A percentile compares a stretch with the other conserved stretches of the same genome.
phyloP scores from a whole-genome alignment of 129 eudicot species.

The Flaveria ramosissima region DNA sequence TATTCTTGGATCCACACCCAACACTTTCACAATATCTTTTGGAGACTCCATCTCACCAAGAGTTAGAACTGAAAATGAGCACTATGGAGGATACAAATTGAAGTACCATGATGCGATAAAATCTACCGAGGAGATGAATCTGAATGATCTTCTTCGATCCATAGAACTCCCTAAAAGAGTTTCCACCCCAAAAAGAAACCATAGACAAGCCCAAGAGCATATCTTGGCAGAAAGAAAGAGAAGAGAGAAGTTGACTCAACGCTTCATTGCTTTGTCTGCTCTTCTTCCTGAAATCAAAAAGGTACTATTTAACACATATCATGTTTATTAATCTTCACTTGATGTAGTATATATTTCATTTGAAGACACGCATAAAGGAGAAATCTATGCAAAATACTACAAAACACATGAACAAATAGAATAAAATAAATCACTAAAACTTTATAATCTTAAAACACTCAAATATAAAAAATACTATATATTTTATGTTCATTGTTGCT shows the following conservation, averaged over 20 bases:
- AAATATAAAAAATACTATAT: too few relatives aligned
- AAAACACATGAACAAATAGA: too few relatives aligned
- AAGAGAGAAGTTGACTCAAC: slow-evolving; percentile 40
- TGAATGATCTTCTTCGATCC: slow-evolving; percentile 30
- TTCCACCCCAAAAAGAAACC: slow-evolving; percentile 27
- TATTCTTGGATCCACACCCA: slow-evolving; percentile 26
- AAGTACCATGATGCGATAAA: slow-evolving; percentile 10
- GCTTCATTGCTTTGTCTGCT: slow-evolving; percentile 32
- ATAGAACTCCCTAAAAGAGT: slow-evolving; percentile 26
- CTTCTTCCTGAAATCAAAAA: slow-evolving; percentile 37
- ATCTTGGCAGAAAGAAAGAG: slow-evolving; percentile 41
- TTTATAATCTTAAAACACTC: too few relatives aligned
- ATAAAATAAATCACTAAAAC: too few relatives aligned
- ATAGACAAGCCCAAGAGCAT: slow-evolving; percentile 39
- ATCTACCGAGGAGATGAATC: slow-evolving; percentile 27
- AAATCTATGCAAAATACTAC: too few relatives aligned
- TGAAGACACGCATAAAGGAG: too few relatives aligned
- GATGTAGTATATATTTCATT: too few relatives aligned
- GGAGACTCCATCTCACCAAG: slow-evolving; percentile 23
- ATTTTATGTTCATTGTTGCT: too few relatives aligned
- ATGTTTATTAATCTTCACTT: background rate
- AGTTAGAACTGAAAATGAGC: slow-evolving; percentile 12
- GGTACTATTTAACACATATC: slow-evolving; percentile 16
- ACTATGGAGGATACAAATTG: slow-evolving; percentile 2
- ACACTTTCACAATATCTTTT: slow-evolving; percentile 35